phyloP scores from a whole-genome alignment of 1,139 yeast species.

The Pichia terricola region DNA sequence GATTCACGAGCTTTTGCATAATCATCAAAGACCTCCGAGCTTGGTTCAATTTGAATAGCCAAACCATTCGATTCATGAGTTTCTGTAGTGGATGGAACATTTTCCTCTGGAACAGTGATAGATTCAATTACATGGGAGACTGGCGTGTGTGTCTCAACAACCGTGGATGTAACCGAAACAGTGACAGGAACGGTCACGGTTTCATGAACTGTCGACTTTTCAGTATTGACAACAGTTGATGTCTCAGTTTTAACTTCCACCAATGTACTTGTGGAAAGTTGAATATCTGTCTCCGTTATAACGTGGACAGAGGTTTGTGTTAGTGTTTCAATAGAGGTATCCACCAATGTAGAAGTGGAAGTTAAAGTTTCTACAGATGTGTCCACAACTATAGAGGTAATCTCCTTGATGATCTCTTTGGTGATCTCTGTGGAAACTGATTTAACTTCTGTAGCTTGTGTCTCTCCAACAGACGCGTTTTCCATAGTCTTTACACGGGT shows the following conservation, averaged over 20 bases:
- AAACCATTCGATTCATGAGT: constrained; percentile 1
- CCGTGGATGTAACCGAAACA: background rate
- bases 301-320: background rate
- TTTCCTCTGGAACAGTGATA: background rate
- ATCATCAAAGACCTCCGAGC: background rate
- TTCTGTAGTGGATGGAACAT: background rate
- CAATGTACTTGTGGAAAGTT: no score
- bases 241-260: background rate
- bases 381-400: constrained; percentile 6
- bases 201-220: background rate
- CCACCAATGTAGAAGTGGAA: background rate
- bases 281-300: no score
- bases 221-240: background rate
- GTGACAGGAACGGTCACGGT: background rate
- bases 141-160: background rate
- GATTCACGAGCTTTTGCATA: background rate
- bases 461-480: background rate
- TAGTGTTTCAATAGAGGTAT: constrained; percentile 2
- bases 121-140: background rate
- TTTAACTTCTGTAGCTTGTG: background rate
- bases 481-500: background rate
- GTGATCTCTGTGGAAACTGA: constrained; percentile 2
- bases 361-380: constrained; percentile 4
- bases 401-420: constrained; percentile 10
- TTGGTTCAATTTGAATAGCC: constrained; percentile 2